Conservation (phyloP, 306 rosid genomes). For the Corylus avellana region DNA sequence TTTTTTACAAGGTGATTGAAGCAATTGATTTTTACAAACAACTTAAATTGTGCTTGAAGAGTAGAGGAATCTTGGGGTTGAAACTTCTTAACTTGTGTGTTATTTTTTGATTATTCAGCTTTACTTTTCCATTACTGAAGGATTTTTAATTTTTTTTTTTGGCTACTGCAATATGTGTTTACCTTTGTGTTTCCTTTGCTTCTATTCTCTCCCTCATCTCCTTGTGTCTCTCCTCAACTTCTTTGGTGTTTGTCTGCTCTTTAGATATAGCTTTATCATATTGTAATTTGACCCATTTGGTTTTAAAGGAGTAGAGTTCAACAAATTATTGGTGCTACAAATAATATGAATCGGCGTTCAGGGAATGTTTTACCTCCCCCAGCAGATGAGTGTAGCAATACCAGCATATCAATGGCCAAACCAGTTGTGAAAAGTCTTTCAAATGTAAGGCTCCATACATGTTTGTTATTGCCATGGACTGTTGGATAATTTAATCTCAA, state of each 20-base stretch:
- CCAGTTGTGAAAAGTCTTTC: constrained; percentile 29
- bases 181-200: not conserved
- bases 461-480: constrained; percentile 6
- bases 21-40: not conserved
- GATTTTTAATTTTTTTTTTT: not conserved
- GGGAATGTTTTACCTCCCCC: constrained; percentile 53
- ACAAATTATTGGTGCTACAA: constrained; percentile 51
- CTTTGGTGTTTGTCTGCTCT: not conserved
- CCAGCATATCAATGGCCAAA: constrained; percentile 29
- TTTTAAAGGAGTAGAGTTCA: constrained; percentile 55
- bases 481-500: not conserved
- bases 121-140: not conserved
- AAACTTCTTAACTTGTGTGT: too few species aligned
- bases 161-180: not conserved
- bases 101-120: not conserved
- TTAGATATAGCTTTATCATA: constrained; percentile 27
- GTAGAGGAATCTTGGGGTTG: not conserved
- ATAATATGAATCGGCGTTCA: constrained; percentile 51
- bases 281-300: constrained; percentile 18
- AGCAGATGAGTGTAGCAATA: constrained; percentile 38
- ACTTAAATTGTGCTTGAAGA: not conserved
- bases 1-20: not conserved
- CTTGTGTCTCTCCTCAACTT: not conserved
- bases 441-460: constrained; percentile 37
- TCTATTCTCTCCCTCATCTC: not conserved